Evolutionary conservation across 225 moss, liverwort and hornwort genomes (phyloP), one percentile per base, ranked within the genome.

Genomic region (Ulota crispa): DNA sequence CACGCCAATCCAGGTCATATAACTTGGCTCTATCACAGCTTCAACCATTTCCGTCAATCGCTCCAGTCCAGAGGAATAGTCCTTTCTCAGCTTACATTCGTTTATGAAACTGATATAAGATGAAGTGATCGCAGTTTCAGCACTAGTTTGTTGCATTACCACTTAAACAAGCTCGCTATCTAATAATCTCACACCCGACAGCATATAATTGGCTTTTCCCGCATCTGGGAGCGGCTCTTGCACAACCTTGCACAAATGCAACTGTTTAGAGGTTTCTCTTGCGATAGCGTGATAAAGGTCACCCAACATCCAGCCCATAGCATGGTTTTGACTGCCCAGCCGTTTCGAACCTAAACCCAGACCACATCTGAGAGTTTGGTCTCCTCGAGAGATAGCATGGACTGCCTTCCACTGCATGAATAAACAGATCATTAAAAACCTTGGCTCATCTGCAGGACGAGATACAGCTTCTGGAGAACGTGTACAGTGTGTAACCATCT

Each of bases 1-100:
- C 26, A 99, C 78, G 79, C 92, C 92, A 69, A 92, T 93, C 96
- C 94, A 96, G 57, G 94, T 96, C 60, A 93, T 81, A 80, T 88
- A 95, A 68, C 84, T 88, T 50, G 92, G 93, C 70, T 78, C 54
- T 12, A 99, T 83, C 50, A 93, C 93, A 83, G 87, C 90, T 83
- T 59, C 81, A 69, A 84, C 50, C 96, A 99, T 96, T 59, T 76
- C 83, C 65, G 53, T 72, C 81, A 99, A 88, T 73, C 84, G 85
- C 69, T 80, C 81, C 57, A 92, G 77, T 34, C 86, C 99, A 85
- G 82, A 86, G 72, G 75, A 83, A 78, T 94, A 93, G 34, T 93
- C 86, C 28, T 87, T 81, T 43, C 88, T 87, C 60, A 86, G 92
- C 84, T 94, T 82, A 79, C 92, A 95, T 50, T 82, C 92, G 79